Percentiles rank a stretch among this genome's conserved stretches.
phyloP scores from a whole-genome alignment of 768 basidiomycete species.

The Tephrocybe sp. region DNA sequence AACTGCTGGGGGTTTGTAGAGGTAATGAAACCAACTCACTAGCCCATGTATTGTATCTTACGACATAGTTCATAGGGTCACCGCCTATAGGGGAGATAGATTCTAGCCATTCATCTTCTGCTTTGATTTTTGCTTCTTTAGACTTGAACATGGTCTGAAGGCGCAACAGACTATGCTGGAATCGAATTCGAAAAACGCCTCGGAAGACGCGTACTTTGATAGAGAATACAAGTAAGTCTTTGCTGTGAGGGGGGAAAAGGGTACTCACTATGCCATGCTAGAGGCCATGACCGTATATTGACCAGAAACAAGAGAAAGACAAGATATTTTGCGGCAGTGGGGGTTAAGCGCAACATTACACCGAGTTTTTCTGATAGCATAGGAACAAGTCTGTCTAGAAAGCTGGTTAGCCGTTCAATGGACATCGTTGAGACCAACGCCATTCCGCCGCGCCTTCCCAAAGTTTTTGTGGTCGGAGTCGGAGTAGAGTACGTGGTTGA shows the following conservation, averaged over 20 bases:
- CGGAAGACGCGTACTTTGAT: slow-evolving; percentile 51
- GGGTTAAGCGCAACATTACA: slow-evolving; percentile 10
- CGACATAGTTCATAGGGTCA: slow-evolving; percentile 49
- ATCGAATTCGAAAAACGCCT: slow-evolving; percentile 36
- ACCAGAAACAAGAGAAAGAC: slow-evolving; percentile 49
- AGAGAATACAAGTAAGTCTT: neutral
- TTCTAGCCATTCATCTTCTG: slow-evolving; percentile 45
- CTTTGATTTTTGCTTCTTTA: slow-evolving; percentile 24
- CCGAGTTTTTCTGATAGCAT: slow-evolving; percentile 6
- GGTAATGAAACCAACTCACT: slow-evolving; percentile 41
- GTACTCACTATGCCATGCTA: slow-evolving; percentile 67
- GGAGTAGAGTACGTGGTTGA: slow-evolving; percentile 7
- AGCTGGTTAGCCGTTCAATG: slow-evolving; percentile 3
- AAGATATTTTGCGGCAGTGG: slow-evolving; percentile 35
- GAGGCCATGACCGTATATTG: slow-evolving; percentile 60
- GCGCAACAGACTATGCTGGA: slow-evolving; percentile 30
- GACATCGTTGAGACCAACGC: slow-evolving; percentile 4
- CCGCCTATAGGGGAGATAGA: slow-evolving; percentile 49
- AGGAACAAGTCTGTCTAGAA: neutral
- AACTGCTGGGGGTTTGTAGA: neutral
- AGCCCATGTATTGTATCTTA: slow-evolving; percentile 48
- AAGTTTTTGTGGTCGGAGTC: neutral
- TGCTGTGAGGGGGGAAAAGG: neutral
- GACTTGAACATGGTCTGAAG: slow-evolving; percentile 38
- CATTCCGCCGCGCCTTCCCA: slow-evolving; percentile 3